phyloP scores from a whole-genome alignment of 2,329 filamentous ascomycete genomes.

The Cytospora chrysosperma region DNA sequence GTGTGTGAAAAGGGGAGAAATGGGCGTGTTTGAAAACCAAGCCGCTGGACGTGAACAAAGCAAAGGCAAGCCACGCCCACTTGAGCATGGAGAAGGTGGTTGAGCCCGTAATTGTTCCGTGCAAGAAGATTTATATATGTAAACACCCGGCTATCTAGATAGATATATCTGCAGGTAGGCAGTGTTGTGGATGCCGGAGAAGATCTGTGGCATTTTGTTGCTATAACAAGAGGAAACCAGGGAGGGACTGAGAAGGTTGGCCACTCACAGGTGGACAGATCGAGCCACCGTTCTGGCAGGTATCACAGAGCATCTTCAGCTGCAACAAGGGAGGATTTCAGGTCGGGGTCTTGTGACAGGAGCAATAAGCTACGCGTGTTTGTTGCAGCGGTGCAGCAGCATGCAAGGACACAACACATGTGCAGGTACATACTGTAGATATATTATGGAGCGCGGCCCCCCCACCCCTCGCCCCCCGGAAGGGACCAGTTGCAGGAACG shows the following conservation, averaged over 20 bases:
- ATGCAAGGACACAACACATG: not conserved
- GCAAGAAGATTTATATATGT: not conserved
- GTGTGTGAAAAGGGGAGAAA: not conserved
- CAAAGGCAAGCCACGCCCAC: not conserved
- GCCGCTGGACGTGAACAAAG: too few species aligned
- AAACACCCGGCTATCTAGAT: not conserved
- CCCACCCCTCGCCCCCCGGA: not conserved
- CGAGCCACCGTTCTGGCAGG: not conserved
- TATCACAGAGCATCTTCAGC: not conserved
- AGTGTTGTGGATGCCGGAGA: not conserved
- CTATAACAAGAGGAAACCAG: not conserved
- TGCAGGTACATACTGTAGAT: not conserved
- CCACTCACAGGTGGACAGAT: not conserved
- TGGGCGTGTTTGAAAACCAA: not conserved
- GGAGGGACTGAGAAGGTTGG: not conserved
- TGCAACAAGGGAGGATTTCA: not conserved
- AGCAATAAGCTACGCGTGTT: not conserved
- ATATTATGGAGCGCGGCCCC: not conserved
- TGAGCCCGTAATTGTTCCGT: not conserved
- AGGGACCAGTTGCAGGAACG: not conserved
- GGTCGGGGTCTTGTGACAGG: not conserved
- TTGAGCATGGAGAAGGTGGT: not conserved
- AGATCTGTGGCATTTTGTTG: not conserved
- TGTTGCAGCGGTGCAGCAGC: not conserved
- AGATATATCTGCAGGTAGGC: not conserved